Evolutionary conservation across 2,329 filamentous ascomycete genomes (phyloP).

Genomic region (Fusarium proliferatum): DNA sequence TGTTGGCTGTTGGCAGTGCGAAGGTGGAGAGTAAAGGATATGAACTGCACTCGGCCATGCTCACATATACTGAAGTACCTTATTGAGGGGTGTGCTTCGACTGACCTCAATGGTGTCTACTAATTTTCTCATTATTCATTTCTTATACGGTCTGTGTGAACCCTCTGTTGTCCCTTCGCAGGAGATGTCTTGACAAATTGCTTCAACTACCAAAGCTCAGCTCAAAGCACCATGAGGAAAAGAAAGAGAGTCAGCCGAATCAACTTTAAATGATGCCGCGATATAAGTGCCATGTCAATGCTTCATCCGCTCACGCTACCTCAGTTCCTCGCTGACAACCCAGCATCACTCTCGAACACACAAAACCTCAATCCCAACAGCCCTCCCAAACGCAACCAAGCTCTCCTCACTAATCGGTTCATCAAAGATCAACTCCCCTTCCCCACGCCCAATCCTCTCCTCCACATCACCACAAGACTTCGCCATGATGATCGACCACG

Average conservation of each 20-base stretch:
- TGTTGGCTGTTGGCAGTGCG: neutral
- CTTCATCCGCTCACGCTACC: neutral
- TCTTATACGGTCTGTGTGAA: neutral
- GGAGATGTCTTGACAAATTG: neutral
- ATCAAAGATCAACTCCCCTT: neutral
- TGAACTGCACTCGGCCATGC: neutral
- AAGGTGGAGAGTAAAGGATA: too few relatives aligned
- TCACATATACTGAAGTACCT: neutral
- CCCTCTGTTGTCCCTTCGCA: accelerated
- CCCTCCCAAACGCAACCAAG: neutral
- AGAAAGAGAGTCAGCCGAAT: accelerated
- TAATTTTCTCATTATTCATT: accelerated
- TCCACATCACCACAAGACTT: neutral
- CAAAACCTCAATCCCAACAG: neutral
- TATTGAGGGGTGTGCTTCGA: too few relatives aligned
- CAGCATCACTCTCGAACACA: neutral
- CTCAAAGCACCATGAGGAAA: neutral
- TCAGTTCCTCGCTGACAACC: neutral
- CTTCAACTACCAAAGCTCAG: neutral
- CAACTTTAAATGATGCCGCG: too few relatives aligned
- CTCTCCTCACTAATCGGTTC: neutral
- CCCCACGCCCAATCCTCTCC: neutral
- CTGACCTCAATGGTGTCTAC: accelerated
- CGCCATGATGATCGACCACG: neutral
- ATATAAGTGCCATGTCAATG: too few relatives aligned